Evolutionary conservation across 805 yeast genomes (phyloP).

Genomic region (Clavispora carvajalis): DNA sequence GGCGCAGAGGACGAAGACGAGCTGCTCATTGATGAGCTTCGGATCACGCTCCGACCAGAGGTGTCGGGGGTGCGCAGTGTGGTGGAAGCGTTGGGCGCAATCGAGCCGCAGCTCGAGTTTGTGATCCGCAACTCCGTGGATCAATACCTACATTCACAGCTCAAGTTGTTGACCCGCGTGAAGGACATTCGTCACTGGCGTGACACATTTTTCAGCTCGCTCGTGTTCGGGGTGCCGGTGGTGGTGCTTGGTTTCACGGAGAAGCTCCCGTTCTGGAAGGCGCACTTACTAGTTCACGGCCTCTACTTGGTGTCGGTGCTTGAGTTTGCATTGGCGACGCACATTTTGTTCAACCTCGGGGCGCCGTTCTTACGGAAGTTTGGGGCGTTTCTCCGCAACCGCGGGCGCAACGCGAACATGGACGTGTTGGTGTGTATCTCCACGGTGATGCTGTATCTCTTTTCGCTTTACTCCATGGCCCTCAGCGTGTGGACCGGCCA

Average conservation of each 20-base stretch:
- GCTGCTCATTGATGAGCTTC: conserved; percentile 29
- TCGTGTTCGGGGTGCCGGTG: conserved; percentile 60
- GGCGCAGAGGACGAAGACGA: conserved; percentile 10
- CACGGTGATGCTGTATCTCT: conserved; percentile 70
- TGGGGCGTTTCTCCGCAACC: conserved; percentile 57
- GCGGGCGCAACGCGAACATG: conserved; percentile 68
- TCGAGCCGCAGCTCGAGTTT: conserved; percentile 55
- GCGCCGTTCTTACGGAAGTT: conserved; percentile 61
- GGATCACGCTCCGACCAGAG: conserved; percentile 46
- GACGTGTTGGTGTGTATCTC: conserved; percentile 84
- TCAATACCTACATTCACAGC: conserved; percentile 54
- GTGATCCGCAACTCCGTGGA: conserved; percentile 44
- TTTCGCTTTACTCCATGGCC: conserved; percentile 62
- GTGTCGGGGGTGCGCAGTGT: conserved; percentile 60
- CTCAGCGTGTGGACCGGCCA: conserved; percentile 41
- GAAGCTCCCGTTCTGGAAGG: conserved; percentile 27
- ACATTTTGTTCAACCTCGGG: conserved; percentile 67
- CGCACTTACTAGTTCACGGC: conserved; percentile 47
- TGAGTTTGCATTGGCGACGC: conserved; percentile 51
- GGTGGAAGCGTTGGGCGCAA: conserved; percentile 37
- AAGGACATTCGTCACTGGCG: conserved; percentile 75
- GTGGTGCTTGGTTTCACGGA: conserved; percentile 45
- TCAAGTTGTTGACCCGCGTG: conserved; percentile 59
- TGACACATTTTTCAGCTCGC: conserved; percentile 45
- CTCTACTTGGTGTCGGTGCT: conserved; percentile 59